phyloP scores from a whole-genome alignment of 2,329 filamentous ascomycete genomes.

The Fusarium succisae region DNA sequence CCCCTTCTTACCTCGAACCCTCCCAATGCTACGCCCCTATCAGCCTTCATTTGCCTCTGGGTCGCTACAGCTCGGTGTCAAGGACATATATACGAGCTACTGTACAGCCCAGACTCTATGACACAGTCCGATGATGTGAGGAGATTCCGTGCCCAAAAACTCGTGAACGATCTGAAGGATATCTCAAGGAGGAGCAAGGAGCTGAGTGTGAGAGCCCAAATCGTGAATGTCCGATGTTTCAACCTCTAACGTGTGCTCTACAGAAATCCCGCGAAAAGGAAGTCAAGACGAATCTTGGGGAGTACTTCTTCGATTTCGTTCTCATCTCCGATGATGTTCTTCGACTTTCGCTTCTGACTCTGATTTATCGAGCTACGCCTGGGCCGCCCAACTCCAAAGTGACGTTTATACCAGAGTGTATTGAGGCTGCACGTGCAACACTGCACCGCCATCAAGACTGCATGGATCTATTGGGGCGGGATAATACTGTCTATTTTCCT shows the following conservation, averaged over 20 bases:
- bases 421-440: conserved; percentile 53
- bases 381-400: conserved; percentile 38
- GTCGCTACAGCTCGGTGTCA: conserved; percentile 63
- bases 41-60: conserved; percentile 57
- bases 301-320: conserved; percentile 48
- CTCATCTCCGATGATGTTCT: conserved; percentile 54
- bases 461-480: conserved; percentile 50
- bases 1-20: conserved; percentile 46
- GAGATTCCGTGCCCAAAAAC: conserved; percentile 45
- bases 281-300: conserved; percentile 34
- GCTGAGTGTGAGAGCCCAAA: conserved; percentile 23
- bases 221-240: neutral
- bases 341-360: conserved; percentile 52
- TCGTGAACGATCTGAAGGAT: conserved; percentile 46
- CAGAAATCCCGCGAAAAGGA: conserved; percentile 39
- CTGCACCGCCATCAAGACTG: conserved; percentile 53
- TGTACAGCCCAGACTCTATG: conserved; percentile 59
- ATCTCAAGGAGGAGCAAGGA: conserved; percentile 34
- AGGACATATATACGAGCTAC: conserved; percentile 63
- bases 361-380: conserved; percentile 56
- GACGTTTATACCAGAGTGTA: conserved; percentile 54
- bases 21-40: conserved; percentile 42
- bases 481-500: conserved; percentile 50
- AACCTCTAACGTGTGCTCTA: neutral
- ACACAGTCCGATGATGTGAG: conserved; percentile 47